Evolutionary conservation across 192 early-diverging fungal genomes (phyloP), one percentile per base, ranked within the genome.

Genomic region (Coemansia asiatica): DNA sequence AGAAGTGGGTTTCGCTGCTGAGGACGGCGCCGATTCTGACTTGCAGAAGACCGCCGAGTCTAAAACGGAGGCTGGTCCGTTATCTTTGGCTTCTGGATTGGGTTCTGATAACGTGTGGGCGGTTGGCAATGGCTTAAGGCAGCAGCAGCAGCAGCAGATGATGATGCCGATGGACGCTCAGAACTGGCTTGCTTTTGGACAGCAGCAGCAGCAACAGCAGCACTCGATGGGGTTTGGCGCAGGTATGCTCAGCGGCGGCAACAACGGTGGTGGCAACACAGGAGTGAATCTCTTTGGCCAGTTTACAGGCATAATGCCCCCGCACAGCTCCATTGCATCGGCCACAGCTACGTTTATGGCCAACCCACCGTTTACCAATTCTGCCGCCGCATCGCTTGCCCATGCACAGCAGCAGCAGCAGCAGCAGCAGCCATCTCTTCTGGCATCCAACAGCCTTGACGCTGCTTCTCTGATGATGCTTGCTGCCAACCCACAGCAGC

Each of bases 391-490:
- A 13, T 44, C 44, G 6, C 6, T 15, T 12, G 60, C 60, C 21
- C 59, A 48, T 4, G 19, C 16, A 26, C 57, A 60, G 25, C 57
- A 60, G 18, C 59, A 48, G 10, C 59, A 58, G 18, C 56, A 46
- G 36, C 57, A 60, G 25, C 57, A 60, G 18, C 59, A 48, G 10
- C 59, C 33, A 33, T 33, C 8, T 3, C 31, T 8, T 33, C 31
- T 33, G 31, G 31, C 31, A 8, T 6, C 31, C 31, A 36, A n/a
- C 48, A 13, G 29, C 6, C 19, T 66, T 22, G 71, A 72, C 57
- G 40, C 60, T 9, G 60, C 67, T 15, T 48, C 53, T 33, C 59
- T 68, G 22, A 56, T 64, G 66, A 64, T 68, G 72, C 38, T 71
- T 25, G 25, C 63, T 4, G 68, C 63, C 0, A 55, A 38, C 1